Evolutionary conservation across 805 yeast genomes (phyloP).

Genomic region (Saccharomycopsis sp.): DNA sequence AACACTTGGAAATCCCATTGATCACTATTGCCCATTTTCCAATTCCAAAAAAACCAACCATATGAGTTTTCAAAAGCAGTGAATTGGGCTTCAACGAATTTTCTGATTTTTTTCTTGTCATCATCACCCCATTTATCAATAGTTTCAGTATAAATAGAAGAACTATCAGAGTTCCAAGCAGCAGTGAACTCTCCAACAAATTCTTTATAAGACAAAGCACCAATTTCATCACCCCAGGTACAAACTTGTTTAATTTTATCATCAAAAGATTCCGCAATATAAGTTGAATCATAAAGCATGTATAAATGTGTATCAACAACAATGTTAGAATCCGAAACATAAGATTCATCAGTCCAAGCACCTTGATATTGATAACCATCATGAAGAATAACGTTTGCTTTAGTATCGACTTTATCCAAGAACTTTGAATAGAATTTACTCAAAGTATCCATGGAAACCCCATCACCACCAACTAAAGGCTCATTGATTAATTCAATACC

Average conservation of each 20-base stretch:
- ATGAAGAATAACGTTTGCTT: conserved; percentile 42
- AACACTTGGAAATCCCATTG: conserved; percentile 58
- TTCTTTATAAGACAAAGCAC: conserved; percentile 11
- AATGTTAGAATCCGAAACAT: conserved; percentile 4
- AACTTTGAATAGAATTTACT: conserved; percentile 32
- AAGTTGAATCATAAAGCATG: conserved; percentile 14
- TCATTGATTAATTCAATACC: conserved; percentile 68
- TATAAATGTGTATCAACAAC: conserved; percentile 18
- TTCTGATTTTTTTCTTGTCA: conserved; percentile 36
- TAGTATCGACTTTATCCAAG: conserved; percentile 28
- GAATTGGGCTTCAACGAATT: conserved; percentile 50
- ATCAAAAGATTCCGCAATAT: conserved; percentile 12
- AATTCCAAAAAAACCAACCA: conserved; percentile 72
- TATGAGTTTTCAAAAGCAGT: conserved; percentile 35
- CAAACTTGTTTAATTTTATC: conserved; percentile 18
- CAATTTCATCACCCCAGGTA: conserved; percentile 17
- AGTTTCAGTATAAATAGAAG: conserved; percentile 23
- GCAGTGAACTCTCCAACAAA: conserved; percentile 18
- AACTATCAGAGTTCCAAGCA: conserved; percentile 16
- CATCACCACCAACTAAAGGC: conserved; percentile 47
- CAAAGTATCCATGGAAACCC: conserved; percentile 32
- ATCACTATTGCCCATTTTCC: conserved; percentile 52
- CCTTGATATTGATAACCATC: conserved; percentile 54
- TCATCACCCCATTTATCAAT: conserved; percentile 32
- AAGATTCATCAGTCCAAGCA: conserved; percentile 36